These are phyloP conservation scores for Fusarium continuum DNA, from an alignment of 2,329 filamentous ascomycete species.

Conservation along the genomic window DNA sequence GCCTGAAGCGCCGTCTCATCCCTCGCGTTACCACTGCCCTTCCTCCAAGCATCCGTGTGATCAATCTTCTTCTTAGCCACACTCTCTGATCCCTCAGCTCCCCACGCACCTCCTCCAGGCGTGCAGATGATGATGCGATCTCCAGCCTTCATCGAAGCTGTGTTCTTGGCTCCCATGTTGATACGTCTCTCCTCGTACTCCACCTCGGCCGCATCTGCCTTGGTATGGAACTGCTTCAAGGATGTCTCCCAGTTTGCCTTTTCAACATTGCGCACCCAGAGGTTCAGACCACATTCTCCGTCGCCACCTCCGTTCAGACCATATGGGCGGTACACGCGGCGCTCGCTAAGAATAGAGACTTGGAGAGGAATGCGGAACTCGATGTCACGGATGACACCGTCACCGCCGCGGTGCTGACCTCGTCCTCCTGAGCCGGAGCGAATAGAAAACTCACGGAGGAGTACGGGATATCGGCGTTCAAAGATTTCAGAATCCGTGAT, in stretches of 20 bases:
- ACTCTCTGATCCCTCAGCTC: constrained; percentile 66
- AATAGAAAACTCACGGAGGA: constrained; percentile 75
- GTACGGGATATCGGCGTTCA: constrained; percentile 70
- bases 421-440: constrained; percentile 69
- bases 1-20: constrained; percentile 69
- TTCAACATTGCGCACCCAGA: constrained; percentile 82
- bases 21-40: constrained; percentile 65
- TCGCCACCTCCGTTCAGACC: constrained; percentile 85
- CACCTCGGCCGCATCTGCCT: constrained; percentile 45
- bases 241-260: constrained; percentile 62
- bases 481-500: constrained; percentile 67
- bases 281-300: constrained; percentile 80
- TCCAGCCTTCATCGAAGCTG: constrained; percentile 76
- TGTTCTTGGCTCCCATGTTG: constrained; percentile 83
- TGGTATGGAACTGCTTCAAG: constrained; percentile 51
- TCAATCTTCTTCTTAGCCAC: constrained; percentile 62
- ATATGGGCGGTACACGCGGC: constrained; percentile 74
- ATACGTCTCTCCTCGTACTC: constrained; percentile 70
- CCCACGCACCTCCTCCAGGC: constrained; percentile 84
- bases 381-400: constrained; percentile 80
- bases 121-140: constrained; percentile 82
- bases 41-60: constrained; percentile 61
- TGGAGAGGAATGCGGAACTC: constrained; percentile 82
- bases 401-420: constrained; percentile 74
- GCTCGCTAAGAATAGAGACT: constrained; percentile 79